Percentiles rank a stretch among this genome's conserved stretches.
These are phyloP conservation scores for Solanum gandarillasii DNA, from an alignment of 257 asterid species.

Conservation along the genomic window DNA sequence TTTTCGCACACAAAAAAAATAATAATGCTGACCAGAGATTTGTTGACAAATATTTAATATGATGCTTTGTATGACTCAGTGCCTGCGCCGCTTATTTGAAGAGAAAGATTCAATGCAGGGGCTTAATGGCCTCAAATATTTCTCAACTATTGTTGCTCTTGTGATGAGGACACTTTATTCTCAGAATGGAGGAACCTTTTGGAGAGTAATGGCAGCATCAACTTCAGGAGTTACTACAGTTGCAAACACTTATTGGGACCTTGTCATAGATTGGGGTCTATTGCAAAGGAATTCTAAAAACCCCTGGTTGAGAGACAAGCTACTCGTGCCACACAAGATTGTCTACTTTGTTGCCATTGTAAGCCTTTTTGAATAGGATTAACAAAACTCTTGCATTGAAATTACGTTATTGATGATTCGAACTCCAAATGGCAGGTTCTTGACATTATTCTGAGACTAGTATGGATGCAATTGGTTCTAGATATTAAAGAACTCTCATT, in stretches of 20 bases:
- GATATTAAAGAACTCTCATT: conserved; percentile 35
- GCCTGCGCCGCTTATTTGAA: conserved; percentile 54
- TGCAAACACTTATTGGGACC: conserved; percentile 66
- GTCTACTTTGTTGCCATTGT: conserved; percentile 75
- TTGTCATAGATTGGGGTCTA: conserved; percentile 80
- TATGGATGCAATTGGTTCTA: conserved; percentile 84
- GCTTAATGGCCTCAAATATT: conserved; percentile 46
- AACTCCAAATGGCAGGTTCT: conserved; percentile 33
- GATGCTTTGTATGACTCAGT: conserved; percentile 17
- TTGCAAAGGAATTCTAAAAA: conserved; percentile 39
- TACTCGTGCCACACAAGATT: conserved; percentile 46
- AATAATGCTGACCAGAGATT: neutral
- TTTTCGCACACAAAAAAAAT: neutral
- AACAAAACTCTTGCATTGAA: neutral
- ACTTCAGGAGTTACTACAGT: conserved; percentile 58
- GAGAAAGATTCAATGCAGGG: conserved; percentile 43
- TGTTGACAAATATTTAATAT: neutral
- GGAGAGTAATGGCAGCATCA: conserved; percentile 43
- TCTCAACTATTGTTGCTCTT: conserved; percentile 61
- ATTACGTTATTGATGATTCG: neutral
- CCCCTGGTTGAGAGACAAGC: conserved; percentile 79
- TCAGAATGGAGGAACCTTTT: conserved; percentile 12
- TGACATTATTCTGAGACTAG: conserved; percentile 62
- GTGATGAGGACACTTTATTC: conserved; percentile 46
- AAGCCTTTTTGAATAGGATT: conserved; percentile 3